Evolutionary conservation across 202 grass and related monocot species (phyloP).

Genomic region (Setaria viridis): DNA sequence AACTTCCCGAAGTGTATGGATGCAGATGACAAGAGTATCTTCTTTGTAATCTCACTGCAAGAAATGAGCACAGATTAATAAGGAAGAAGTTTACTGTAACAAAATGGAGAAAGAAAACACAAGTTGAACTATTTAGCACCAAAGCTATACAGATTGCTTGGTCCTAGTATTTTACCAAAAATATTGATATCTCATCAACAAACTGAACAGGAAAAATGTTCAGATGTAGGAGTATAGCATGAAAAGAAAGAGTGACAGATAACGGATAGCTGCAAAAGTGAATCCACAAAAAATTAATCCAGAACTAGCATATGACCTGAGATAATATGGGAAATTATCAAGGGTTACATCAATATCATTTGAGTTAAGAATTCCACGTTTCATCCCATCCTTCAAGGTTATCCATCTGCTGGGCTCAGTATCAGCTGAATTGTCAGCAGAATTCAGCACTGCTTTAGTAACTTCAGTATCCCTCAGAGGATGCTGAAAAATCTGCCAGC

Average conservation of each 20-base stretch:
- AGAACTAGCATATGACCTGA: slow-evolving; percentile 63
- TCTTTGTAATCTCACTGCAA: slow-evolving; percentile 71
- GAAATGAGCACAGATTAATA: slow-evolving; percentile 5
- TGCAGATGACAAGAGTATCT: slow-evolving; percentile 58
- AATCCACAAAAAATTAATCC: neutral
- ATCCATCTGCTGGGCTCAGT: slow-evolving; percentile 41
- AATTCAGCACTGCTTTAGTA: slow-evolving; percentile 29
- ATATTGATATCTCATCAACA: slow-evolving; percentile 1
- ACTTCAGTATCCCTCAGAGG: slow-evolving; percentile 51
- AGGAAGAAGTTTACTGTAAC: neutral
- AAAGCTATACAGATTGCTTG: neutral
- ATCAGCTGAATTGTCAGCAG: slow-evolving; percentile 44
- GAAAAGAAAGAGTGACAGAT: slow-evolving; percentile 34
- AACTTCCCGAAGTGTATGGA: slow-evolving; percentile 60
- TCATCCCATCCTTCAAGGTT: slow-evolving; percentile 66
- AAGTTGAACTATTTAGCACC: neutral
- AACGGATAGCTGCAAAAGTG: slow-evolving; percentile 10
- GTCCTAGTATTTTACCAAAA: too few relatives aligned
- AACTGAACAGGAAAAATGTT: neutral
- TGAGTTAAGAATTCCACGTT: slow-evolving; percentile 62
- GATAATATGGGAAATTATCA: slow-evolving; percentile 77
- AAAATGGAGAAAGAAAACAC: neutral
- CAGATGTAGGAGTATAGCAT: slow-evolving; percentile 1
- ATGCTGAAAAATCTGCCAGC: slow-evolving; percentile 76
- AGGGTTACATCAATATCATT: slow-evolving; percentile 69